phyloP scores from a whole-genome alignment of 2,329 filamentous ascomycete genomes.

The Microdochium paspali region DNA sequence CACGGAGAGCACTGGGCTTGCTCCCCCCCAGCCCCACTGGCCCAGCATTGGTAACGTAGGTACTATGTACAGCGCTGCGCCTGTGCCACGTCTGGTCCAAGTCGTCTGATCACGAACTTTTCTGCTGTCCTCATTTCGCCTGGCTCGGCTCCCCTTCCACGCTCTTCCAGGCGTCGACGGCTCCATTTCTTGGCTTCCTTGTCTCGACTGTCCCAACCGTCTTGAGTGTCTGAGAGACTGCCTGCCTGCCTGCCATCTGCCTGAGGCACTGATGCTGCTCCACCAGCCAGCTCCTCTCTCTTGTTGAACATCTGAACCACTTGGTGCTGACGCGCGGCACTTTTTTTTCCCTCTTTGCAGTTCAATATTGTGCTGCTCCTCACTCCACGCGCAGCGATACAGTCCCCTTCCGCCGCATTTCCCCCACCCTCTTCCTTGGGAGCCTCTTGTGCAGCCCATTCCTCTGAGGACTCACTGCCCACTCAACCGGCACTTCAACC shows the following conservation, averaged over 20 bases:
- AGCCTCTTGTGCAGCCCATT: too few relatives aligned
- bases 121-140: not conserved
- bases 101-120: not conserved
- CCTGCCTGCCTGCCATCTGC: too few relatives aligned
- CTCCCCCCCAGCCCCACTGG: not conserved
- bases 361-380: too few relatives aligned
- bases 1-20: not conserved
- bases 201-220: not conserved
- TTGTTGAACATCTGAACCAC: not conserved
- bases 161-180: not conserved
- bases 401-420: too few relatives aligned
- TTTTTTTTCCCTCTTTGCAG: not conserved
- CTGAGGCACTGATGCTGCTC: not conserved
- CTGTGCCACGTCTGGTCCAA: not conserved
- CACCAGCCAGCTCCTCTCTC: not conserved
- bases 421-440: too few relatives aligned
- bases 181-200: not conserved
- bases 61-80: too few relatives aligned
- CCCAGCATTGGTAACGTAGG: not conserved
- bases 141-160: not conserved
- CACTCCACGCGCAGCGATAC: too few relatives aligned
- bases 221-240: too few relatives aligned
- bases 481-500: too few relatives aligned
- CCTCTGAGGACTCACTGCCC: too few relatives aligned
- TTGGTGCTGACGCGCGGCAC: not conserved